phyloP scores from a whole-genome alignment of 495 filamentous ascomycete species.

The Xylaria curta region DNA sequence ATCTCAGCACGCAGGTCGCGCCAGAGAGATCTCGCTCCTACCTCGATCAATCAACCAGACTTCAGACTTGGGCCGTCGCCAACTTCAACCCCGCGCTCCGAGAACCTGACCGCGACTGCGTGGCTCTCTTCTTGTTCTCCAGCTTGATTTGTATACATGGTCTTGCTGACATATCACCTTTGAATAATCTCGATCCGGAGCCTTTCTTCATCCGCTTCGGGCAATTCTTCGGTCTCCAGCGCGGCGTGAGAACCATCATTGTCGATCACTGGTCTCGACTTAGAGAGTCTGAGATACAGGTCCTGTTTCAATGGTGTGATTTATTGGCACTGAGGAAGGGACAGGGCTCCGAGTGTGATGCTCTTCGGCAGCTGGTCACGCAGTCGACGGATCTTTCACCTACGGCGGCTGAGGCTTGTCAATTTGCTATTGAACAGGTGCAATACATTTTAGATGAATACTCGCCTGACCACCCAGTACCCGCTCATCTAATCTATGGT shows the following conservation, averaged over 20 bases:
- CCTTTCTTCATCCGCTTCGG: slow-evolving; percentile 22
- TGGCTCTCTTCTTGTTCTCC: slow-evolving; percentile 46
- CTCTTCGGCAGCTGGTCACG: not conserved
- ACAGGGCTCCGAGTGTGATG: slow-evolving; percentile 3
- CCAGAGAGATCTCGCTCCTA: slow-evolving; percentile 25
- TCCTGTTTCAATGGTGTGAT: slow-evolving; percentile 11
- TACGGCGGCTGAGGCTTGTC: not conserved
- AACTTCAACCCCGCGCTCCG: slow-evolving; percentile 41
- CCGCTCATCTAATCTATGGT: slow-evolving; percentile 4
- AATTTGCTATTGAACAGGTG: not conserved
- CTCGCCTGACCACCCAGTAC: not conserved
- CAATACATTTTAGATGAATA: slow-evolving; percentile 15
- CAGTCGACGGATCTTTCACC: slow-evolving; percentile 8
- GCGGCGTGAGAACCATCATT: slow-evolving; percentile 10
- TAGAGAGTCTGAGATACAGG: not conserved
- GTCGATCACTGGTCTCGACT: slow-evolving; percentile 12
- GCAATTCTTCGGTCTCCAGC: slow-evolving; percentile 21
- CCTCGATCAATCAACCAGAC: slow-evolving; percentile 32
- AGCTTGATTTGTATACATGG: slow-evolving; percentile 34
- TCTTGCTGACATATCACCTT: not conserved
- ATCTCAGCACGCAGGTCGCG: slow-evolving; percentile 38
- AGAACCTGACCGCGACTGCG: slow-evolving; percentile 33
- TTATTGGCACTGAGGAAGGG: not conserved
- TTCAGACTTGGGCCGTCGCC: slow-evolving; percentile 45
- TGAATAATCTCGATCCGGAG: not conserved